Conservation (phyloP, 441 rosid species). For the Eugenia klotzschiana region DNA sequence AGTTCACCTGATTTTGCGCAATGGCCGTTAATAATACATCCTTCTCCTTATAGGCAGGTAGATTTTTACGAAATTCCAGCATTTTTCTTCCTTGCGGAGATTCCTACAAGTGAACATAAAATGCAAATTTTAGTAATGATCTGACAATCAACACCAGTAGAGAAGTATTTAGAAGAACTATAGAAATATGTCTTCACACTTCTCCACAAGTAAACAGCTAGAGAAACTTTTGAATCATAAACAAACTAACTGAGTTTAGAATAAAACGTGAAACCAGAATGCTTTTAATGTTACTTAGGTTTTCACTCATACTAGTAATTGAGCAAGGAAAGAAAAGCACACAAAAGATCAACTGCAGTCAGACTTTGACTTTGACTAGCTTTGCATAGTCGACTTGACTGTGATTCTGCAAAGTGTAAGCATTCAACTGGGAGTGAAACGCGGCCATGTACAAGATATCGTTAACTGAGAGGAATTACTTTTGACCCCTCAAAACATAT, state of each 20-base stretch:
- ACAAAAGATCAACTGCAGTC: background rate
- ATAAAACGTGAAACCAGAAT: background rate
- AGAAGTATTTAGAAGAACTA: background rate
- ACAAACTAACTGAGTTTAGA: background rate
- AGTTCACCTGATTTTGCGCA: constrained; percentile 57
- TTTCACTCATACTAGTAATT: background rate
- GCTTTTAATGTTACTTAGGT: background rate
- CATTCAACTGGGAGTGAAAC: background rate
- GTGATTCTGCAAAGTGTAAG: background rate
- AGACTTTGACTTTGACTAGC: background rate
- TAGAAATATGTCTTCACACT: background rate
- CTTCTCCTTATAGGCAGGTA: constrained; percentile 72
- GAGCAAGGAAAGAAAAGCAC: background rate
- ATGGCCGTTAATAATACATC: constrained; percentile 46
- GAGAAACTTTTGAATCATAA: background rate
- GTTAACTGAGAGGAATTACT: background rate
- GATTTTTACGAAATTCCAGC: constrained; percentile 51
- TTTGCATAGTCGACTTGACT: background rate
- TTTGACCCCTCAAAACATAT: background rate
- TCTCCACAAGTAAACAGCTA: background rate
- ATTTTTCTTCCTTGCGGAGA: constrained; percentile 54
- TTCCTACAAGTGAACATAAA: constrained; percentile 24
- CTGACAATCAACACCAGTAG: background rate
- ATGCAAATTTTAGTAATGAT: background rate
- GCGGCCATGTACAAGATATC: background rate